Conservation (phyloP, 768 basidiomycete genomes). For the Psilocybe sp. region DNA sequence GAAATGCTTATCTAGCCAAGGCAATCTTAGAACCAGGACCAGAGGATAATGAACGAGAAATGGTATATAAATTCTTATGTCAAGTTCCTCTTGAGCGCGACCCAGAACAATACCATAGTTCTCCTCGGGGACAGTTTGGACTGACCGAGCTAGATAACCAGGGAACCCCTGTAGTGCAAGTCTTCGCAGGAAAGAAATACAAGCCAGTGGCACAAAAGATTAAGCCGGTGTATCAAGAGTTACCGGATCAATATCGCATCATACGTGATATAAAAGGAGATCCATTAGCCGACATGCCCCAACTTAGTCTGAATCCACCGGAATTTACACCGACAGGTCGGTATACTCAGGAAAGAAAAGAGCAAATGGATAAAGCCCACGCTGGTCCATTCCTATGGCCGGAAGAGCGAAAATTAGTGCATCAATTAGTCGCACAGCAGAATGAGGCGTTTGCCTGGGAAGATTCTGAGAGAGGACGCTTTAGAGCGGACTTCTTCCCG, state of each 20-base stretch:
- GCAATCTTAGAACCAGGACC: neutral
- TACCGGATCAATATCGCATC: constrained; percentile 10
- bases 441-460: constrained; percentile 18
- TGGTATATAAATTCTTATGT: neutral
- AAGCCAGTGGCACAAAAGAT: constrained; percentile 7
- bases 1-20: neutral
- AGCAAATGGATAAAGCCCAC: constrained; percentile 5
- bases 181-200: neutral
- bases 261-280: constrained; percentile 7
- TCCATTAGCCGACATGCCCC: constrained; percentile 6
- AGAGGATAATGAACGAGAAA: neutral
- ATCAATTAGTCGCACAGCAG: constrained; percentile 29
- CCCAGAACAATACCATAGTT: too few species aligned
- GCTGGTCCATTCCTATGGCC: constrained; percentile 26
- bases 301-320: constrained; percentile 1
- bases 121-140: too few species aligned
- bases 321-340: constrained; percentile 11
- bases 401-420: constrained; percentile 18
- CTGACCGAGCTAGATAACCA: too few species aligned
- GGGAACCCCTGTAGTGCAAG: too few species aligned
- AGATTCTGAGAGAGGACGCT: constrained; percentile 31
- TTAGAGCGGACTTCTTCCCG: constrained; percentile 30
- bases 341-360: constrained; percentile 19
- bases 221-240: neutral
- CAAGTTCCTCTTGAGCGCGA: too few species aligned